phyloP scores from a whole-genome alignment of 2,329 filamentous ascomycete genomes.

The Aureobasidium sp. region DNA sequence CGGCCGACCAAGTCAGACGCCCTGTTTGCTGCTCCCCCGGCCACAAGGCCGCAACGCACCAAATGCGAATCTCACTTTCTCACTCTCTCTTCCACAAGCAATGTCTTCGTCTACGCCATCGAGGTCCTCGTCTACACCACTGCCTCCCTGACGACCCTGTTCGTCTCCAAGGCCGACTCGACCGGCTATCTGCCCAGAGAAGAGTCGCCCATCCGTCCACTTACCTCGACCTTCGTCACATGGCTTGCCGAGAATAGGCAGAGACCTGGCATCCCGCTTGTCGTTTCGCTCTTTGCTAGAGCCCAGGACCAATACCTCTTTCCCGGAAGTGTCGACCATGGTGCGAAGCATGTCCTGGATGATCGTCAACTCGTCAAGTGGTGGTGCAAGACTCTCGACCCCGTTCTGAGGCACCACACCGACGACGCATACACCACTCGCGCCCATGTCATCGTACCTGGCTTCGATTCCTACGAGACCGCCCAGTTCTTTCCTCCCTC shows the following conservation, averaged over 20 bases:
- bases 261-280: slow-evolving; percentile 56
- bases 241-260: slow-evolving; percentile 63
- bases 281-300: slow-evolving; percentile 85
- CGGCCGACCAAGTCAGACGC: slow-evolving; percentile 65
- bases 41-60: slow-evolving; percentile 63
- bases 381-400: slow-evolving; percentile 88
- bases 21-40: slow-evolving; percentile 71
- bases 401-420: slow-evolving; percentile 46
- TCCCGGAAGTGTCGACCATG: slow-evolving; percentile 79
- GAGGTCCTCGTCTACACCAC: slow-evolving; percentile 84
- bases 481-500: slow-evolving; percentile 64
- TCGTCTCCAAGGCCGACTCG: slow-evolving; percentile 94
- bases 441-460: slow-evolving; percentile 80
- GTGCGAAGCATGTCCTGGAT: slow-evolving; percentile 80
- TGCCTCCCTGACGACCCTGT: slow-evolving; percentile 70
- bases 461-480: slow-evolving; percentile 73
- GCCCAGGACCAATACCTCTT: slow-evolving; percentile 93
- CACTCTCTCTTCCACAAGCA: slow-evolving; percentile 41
- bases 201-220: slow-evolving; percentile 61
- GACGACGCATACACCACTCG: slow-evolving; percentile 30
- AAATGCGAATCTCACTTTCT: slow-evolving; percentile 81
- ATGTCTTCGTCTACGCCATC: slow-evolving; percentile 70
- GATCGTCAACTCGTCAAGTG: slow-evolving; percentile 85
- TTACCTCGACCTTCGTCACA: slow-evolving; percentile 66
- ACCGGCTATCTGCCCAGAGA: slow-evolving; percentile 62